phyloP scores from a whole-genome alignment of 2,329 filamentous ascomycete genomes.

The Scedosporium minutisporum region DNA sequence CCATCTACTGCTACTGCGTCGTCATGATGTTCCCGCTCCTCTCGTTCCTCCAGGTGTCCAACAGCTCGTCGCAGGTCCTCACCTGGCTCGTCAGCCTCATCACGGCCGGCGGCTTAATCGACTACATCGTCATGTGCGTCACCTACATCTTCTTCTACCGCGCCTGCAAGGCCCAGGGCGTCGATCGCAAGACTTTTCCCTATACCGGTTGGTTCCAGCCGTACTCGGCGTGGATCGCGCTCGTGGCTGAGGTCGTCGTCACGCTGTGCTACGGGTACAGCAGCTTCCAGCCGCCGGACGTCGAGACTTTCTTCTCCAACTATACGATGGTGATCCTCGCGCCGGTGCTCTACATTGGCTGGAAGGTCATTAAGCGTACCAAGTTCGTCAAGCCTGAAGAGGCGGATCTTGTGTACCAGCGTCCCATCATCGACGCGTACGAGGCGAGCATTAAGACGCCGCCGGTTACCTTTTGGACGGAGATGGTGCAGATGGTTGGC shows the following conservation, averaged over 20 bases:
- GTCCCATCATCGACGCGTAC: constrained; percentile 49
- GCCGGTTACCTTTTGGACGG: constrained; percentile 45
- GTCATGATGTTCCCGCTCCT: constrained; percentile 37
- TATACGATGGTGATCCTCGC: constrained; percentile 49
- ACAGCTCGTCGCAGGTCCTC: constrained; percentile 28
- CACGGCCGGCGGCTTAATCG: constrained; percentile 36
- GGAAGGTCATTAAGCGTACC: constrained; percentile 56
- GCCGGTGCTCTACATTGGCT: constrained; percentile 44
- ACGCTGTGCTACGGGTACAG: constrained; percentile 47
- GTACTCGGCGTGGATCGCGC: constrained; percentile 40
- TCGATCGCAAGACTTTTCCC: constrained; percentile 38
- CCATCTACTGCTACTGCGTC: constrained; percentile 37
- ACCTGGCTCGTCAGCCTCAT: constrained; percentile 36
- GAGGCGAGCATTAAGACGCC: constrained; percentile 39
- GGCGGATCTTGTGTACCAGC: constrained; percentile 51
- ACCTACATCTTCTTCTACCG: constrained; percentile 50
- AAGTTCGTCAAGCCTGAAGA: constrained; percentile 42
- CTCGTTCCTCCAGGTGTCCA: constrained; percentile 33
- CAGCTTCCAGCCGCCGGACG: constrained; percentile 37
- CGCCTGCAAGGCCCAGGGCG: constrained; percentile 37
- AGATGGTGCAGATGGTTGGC: constrained; percentile 37
- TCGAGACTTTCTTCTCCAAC: constrained; percentile 38
- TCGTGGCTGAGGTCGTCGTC: constrained; percentile 31
- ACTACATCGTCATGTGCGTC: constrained; percentile 42
- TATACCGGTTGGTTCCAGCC: constrained; percentile 52